phyloP scores from a whole-genome alignment of 495 filamentous ascomycete species.

The Penicillium odoratum region DNA sequence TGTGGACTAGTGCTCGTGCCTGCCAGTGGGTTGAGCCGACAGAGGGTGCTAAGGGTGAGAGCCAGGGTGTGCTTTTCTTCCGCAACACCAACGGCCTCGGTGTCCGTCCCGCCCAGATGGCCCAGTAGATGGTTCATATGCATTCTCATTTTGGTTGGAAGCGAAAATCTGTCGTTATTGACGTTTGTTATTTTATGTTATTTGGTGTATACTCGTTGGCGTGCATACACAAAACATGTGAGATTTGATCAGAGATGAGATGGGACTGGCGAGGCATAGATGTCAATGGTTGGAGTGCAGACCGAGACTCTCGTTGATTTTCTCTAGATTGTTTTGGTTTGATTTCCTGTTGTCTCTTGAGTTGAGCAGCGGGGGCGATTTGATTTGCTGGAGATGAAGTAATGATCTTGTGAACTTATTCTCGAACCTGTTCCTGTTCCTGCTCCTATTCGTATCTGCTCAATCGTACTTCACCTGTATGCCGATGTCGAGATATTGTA shows the following conservation, averaged over 20 bases:
- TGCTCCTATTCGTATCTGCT: too few relatives aligned
- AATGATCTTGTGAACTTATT: not conserved
- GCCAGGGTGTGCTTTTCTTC: conserved; percentile 56
- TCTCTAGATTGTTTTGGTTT: conserved; percentile 5
- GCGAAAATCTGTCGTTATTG: not conserved
- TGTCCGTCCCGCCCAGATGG: conserved; percentile 55
- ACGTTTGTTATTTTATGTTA: conserved; percentile 1
- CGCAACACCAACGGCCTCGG: conserved; percentile 73
- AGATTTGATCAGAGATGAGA: not conserved
- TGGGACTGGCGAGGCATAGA: conserved; percentile 3
- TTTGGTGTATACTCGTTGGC: conserved; percentile 2
- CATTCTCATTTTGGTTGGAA: conserved; percentile 5
- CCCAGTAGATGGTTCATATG: conserved; percentile 28
- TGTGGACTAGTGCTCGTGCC: conserved; percentile 52
- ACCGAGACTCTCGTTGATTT: not conserved
- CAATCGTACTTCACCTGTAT: too few relatives aligned
- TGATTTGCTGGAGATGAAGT: not conserved
- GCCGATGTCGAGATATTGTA: too few relatives aligned
- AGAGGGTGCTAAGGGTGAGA: conserved; percentile 60
- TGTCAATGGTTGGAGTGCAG: not conserved
- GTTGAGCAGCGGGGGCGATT: not conserved
- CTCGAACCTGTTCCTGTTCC: not conserved
- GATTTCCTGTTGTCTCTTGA: conserved; percentile 2
- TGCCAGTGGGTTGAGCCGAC: conserved; percentile 64
- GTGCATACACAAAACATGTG: conserved; percentile 7